These are phyloP conservation scores for Neonectria coccinea DNA, from an alignment of 2,329 filamentous ascomycete genomes.

Conservation along the genomic window DNA sequence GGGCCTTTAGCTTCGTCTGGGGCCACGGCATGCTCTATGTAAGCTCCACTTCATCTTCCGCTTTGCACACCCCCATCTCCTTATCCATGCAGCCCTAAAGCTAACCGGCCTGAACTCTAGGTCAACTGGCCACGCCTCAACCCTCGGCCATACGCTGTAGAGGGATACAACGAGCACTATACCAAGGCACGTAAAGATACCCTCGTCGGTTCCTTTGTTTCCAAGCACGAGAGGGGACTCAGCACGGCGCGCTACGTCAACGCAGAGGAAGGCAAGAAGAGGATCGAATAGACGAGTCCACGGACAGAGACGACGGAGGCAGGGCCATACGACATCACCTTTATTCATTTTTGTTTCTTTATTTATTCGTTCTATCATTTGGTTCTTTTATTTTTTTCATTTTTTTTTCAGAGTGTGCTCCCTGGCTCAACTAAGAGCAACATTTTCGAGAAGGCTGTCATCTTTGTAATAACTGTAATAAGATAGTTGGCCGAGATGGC, in stretches of 20 bases:
- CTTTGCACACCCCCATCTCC: neutral
- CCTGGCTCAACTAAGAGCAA: constrained; percentile 11
- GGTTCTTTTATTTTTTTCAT: constrained; percentile 20
- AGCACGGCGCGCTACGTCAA: constrained; percentile 86
- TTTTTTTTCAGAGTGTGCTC: constrained; percentile 15
- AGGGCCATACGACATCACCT: constrained; percentile 10
- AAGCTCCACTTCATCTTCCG: constrained; percentile 57
- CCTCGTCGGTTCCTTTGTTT: constrained; percentile 77
- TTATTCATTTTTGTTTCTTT: constrained; percentile 21
- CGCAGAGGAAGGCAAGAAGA: constrained; percentile 98
- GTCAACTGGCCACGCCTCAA: constrained; percentile 99
- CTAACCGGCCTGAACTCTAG: constrained; percentile 58
- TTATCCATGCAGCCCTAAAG: neutral
- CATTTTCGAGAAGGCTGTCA: constrained; percentile 22
- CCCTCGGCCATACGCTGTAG: constrained; percentile 84
- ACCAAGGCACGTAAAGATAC: constrained; percentile 84
- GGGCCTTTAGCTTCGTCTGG: constrained; percentile 81
- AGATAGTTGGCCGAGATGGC: constrained; percentile 26
- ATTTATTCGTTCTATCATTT: constrained; percentile 22
- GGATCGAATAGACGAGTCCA: constrained; percentile 77
- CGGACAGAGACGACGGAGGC: constrained; percentile 18
- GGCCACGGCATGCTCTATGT: constrained; percentile 94
- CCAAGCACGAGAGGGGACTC: constrained; percentile 81
- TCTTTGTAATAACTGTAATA: constrained; percentile 38
- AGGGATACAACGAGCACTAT: constrained; percentile 90